Evolutionary conservation across 352 stramenopile genomes (phyloP), one percentile per base, ranked within the genome.

Genomic region (Pythium pyrilobum): DNA sequence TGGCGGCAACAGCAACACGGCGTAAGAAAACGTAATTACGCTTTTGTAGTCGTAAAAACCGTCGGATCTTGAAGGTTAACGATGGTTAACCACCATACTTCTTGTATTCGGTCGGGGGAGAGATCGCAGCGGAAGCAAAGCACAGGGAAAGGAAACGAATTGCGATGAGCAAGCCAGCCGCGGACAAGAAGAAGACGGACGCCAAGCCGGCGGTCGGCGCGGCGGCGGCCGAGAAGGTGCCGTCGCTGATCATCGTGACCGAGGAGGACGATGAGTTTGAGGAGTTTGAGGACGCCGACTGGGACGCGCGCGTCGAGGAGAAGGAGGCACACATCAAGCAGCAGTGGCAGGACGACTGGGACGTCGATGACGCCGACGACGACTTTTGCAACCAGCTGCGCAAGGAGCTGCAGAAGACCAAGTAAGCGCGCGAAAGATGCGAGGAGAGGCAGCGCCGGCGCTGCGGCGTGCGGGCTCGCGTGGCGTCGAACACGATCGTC

Each of bases 291-390:
- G 80, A 92, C 43, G 75, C 74, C 18, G 71, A 89, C 55, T 95
- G 84, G 84, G 75, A 67, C 56, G 80, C 69, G 27, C 69, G 80
- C 52, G 67, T 65, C 34, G 81, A 95, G 64, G 84, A 95, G 68
- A 83, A 87, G 58, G 81, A 91, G 38, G 72, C 67, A 43, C 74
- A 89, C 51, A 75, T 94, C 40, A 94, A 94, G 63, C 82, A 95
- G 74, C 85, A 96, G 62, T 96, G 87, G 87, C 87, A 96, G 72
- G 87, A 96, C 66, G 87, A 96, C 68, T 96, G 87, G 87, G 87
- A 96, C 59, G 84, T 96, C 34, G 87, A 96, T 44, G 84, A 95
- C 57, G 84, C 85, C n/a, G 87, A 96, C 62, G 85, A 96, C 68
- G 87, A 96, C 59, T 96, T 96, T 57, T 96, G 87, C 76, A 92